Percentiles rank a stretch among this genome's conserved stretches.
These are phyloP conservation scores for Ceraceosorus bombacis DNA, from an alignment of 1,284 basidiomycete species.

Conservation along the genomic window DNA sequence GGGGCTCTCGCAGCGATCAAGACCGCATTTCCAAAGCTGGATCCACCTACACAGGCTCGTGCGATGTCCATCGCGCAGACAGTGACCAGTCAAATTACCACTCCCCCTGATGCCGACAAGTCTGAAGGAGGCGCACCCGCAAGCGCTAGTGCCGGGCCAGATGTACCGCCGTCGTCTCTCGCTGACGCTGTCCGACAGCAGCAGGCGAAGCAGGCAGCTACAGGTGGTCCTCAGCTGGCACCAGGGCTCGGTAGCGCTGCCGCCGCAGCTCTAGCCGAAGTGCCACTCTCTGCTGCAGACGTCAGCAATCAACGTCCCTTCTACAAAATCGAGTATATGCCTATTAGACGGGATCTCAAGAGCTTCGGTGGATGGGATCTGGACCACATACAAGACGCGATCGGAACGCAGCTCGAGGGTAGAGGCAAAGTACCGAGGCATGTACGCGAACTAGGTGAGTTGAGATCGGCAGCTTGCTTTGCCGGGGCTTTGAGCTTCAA, in stretches of 20 bases:
- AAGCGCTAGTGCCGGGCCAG: background rate
- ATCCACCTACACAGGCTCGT: background rate
- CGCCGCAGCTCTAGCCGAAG: background rate
- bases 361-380: conserved; percentile 78
- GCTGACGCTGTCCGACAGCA: conserved; percentile 14
- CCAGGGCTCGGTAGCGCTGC: background rate
- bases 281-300: conserved; percentile 13
- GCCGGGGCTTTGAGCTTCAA: no score
- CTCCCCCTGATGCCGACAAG: no score
- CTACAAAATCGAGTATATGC: conserved; percentile 83
- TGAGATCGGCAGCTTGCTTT: conserved; percentile 7
- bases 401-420: conserved; percentile 54
- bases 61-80: background rate
- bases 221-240: background rate
- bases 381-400: conserved; percentile 62
- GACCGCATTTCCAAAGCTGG: background rate
- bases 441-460: conserved; percentile 63
- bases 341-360: conserved; percentile 68
- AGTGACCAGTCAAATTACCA: background rate
- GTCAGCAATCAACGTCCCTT: conserved; percentile 50
- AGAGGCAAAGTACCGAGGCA: conserved; percentile 57
- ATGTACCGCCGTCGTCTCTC: background rate
- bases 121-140: no score
- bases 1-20: conserved; percentile 8
- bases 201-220: conserved; percentile 1